phyloP scores from a whole-genome alignment of 441 rosid genomes.

The Erysimum cheiri region DNA sequence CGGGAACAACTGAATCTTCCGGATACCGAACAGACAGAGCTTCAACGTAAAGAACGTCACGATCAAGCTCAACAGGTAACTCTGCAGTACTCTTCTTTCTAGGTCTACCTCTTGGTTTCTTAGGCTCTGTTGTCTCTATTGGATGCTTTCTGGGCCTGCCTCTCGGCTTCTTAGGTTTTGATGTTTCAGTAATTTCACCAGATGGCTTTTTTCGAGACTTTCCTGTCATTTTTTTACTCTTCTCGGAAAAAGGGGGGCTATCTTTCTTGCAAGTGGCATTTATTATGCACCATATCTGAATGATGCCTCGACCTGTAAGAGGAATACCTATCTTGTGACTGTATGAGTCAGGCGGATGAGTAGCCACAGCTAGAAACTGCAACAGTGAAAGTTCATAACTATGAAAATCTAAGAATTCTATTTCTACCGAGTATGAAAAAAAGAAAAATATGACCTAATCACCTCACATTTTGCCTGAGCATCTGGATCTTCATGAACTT shows the following conservation, averaged over 20 bases:
- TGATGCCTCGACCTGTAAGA: constrained; percentile 81
- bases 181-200: constrained; percentile 38
- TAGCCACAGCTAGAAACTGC: constrained; percentile 88
- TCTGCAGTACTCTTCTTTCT: constrained; percentile 50
- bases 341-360: constrained; percentile 87
- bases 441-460: constrained; percentile 29
- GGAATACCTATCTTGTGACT: constrained; percentile 82
- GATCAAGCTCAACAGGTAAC: constrained; percentile 45
- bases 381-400: constrained; percentile 2
- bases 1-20: constrained; percentile 50
- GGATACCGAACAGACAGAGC: constrained; percentile 56
- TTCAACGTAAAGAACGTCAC: constrained; percentile 47
- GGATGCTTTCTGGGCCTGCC: constrained; percentile 63
- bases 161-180: constrained; percentile 43
- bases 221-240: constrained; percentile 40
- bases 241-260: constrained; percentile 40
- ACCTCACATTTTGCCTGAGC: constrained; percentile 74
- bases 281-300: constrained; percentile 90
- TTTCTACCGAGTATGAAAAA: background rate
- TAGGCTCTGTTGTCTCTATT: constrained; percentile 39
- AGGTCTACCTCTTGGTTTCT: constrained; percentile 58
- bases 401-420: constrained; percentile 26
- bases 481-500: constrained; percentile 54
- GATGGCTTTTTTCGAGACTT: constrained; percentile 41
- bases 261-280: constrained; percentile 49